Base-by-base conservation (phyloP, 2,329 filamentous ascomycete species). In the Pseudogymnoascus sp. region DNA sequence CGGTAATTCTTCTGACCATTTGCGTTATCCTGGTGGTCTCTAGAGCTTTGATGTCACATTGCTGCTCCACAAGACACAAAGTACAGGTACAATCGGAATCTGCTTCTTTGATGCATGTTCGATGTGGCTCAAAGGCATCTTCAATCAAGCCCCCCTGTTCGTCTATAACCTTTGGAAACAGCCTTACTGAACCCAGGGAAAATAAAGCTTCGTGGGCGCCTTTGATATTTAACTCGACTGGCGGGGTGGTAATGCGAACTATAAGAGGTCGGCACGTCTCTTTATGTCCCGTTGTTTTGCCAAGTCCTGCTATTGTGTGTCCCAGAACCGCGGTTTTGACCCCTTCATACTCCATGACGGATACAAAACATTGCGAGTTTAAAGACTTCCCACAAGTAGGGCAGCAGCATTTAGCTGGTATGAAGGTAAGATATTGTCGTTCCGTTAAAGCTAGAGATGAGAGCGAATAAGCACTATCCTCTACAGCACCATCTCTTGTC, bases 401-500 rank as follows among this genome's bases (percentile, higher is more conserved):
- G n/a, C 59, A 61, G 38, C 25, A 18, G 41, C 30, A 57, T n/a
- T 47, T 20, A 5, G 59, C 43, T 18, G 59, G 59, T 57, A 61
- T 30, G 18, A 57, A 61, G 16, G 59, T 61, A 14, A 61, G 43
- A 16, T 61, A 57, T 30, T 18, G 35, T 8, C 59, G 59, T 54
- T 57, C 18, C n/a, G n/a, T 47, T 37, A 57, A 18, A 18, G 18
- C 59, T 25, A 61, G 30, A 16, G 35, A 33, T 37, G 59, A 43
- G 16, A 61, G 30, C 7, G 20, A 36, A 20, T 61, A 61, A 18
- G 57, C n/a, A 35, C 6, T 57, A n/a, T 25, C 39, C 36, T 61
- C 59, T 8, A 61, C 33, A 22, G 30, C 59, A 61, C 43, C 41
- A 37, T 57, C 43, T 61, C 59, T 28, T 11, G 59, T 61, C 22